Evolutionary conservation across 805 yeast species (phyloP).

Genomic region (Candida maesae): DNA sequence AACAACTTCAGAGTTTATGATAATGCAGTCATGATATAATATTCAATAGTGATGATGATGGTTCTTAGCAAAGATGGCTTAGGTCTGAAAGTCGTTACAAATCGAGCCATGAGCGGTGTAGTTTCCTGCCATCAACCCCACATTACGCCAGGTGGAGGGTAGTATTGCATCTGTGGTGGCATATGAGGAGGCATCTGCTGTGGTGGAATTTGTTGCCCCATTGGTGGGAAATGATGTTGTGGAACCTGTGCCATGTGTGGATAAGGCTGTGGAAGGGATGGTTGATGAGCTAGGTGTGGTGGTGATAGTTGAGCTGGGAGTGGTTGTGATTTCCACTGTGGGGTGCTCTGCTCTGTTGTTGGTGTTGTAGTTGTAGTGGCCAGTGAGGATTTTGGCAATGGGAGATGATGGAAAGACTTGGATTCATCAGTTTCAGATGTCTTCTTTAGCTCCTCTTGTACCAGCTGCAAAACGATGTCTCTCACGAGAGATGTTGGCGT

Average conservation of each 20-base stretch:
- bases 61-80: neutral
- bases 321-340: conserved; percentile 8
- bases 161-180: conserved; percentile 2
- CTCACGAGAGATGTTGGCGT: conserved; percentile 38
- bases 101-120: too few species aligned
- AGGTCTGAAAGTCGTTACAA: neutral
- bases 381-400: conserved; percentile 23
- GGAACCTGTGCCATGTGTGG: neutral
- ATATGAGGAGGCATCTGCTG: conserved; percentile 1
- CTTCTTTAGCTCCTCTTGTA: conserved; percentile 7
- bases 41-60: too few species aligned
- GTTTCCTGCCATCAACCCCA: neutral
- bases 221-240: neutral
- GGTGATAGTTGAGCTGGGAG: neutral
- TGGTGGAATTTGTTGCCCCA: neutral
- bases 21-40: too few species aligned
- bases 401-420: conserved; percentile 27
- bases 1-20: too few species aligned
- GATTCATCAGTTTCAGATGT: conserved; percentile 12
- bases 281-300: conserved; percentile 1
- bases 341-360: conserved; percentile 13
- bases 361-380: conserved; percentile 14
- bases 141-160: conserved; percentile 1
- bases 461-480: conserved; percentile 25
- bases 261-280: neutral